Percentiles rank a stretch among this genome's conserved stretches.
Evolutionary conservation across 805 yeast species (phyloP).

Genomic region (Saccharomycopsis capsularis): DNA sequence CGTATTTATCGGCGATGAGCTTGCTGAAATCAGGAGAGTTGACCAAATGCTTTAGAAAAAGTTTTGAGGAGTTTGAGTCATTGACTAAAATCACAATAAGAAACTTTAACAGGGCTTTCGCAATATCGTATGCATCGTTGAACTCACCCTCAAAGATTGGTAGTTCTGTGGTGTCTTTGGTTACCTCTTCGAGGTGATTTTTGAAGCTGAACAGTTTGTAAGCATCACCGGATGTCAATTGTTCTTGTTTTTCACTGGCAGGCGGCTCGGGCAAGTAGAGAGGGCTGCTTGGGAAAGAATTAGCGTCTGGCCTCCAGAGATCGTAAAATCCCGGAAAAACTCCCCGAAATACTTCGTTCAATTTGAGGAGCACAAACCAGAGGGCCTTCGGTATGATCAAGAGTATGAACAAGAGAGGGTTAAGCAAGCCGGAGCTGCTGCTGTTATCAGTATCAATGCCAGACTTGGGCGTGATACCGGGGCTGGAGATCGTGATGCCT

Average conservation of each 20-base stretch:
- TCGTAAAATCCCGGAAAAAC: conserved; percentile 29
- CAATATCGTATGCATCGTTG: conserved; percentile 36
- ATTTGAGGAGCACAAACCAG: conserved; percentile 35
- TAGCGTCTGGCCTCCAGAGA: conserved; percentile 4
- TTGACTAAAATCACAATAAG: conserved; percentile 44
- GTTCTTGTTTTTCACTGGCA: neutral
- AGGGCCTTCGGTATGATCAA: conserved; percentile 50
- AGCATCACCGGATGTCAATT: conserved; percentile 16
- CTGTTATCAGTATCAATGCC: neutral
- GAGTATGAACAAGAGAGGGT: conserved; percentile 43
- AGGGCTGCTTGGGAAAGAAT: conserved; percentile 12
- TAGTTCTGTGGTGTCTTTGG: conserved; percentile 21
- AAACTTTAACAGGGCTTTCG: conserved; percentile 40
- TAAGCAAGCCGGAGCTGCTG: conserved; percentile 7
- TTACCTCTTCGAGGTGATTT: conserved; percentile 24
- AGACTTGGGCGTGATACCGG: neutral
- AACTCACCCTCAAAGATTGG: conserved; percentile 30
- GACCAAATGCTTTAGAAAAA: conserved; percentile 11
- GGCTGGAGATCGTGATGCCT: conserved; percentile 9
- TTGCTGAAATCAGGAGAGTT: conserved; percentile 6
- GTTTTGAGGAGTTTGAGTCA: conserved; percentile 4
- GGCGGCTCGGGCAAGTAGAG: conserved; percentile 5
- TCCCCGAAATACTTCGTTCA: conserved; percentile 31
- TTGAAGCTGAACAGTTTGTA: conserved; percentile 19
- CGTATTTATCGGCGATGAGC: conserved; percentile 11